These are phyloP conservation scores for Talaromyces piceae DNA, from an alignment of 2,329 filamentous ascomycete genomes.

Conservation along the genomic window DNA sequence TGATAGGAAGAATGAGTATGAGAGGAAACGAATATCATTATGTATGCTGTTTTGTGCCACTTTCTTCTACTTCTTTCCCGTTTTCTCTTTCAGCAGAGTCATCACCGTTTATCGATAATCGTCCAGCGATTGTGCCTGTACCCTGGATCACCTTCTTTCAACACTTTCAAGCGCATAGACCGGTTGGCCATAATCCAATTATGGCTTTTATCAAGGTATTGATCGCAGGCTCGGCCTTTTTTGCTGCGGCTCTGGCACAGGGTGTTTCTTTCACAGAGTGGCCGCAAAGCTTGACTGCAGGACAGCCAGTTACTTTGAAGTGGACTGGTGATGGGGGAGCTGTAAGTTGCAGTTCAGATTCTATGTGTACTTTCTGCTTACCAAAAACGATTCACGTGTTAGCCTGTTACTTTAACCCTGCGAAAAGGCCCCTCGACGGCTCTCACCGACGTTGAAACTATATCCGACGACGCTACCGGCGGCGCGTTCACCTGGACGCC, in stretches of 20 bases:
- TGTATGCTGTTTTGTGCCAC: neutral
- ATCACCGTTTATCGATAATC: too few relatives aligned
- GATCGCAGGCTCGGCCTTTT: conserved; percentile 39
- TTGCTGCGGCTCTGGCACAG: conserved; percentile 41
- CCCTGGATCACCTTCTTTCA: neutral
- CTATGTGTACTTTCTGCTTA: conserved; percentile 13
- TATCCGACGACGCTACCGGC: conserved; percentile 41
- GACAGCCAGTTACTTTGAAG: conserved; percentile 42
- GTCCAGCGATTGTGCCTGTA: neutral
- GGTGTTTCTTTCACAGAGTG: conserved; percentile 46
- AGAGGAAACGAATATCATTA: neutral
- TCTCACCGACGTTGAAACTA: conserved; percentile 43
- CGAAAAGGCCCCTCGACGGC: conserved; percentile 45
- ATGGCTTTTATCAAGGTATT: conserved; percentile 48
- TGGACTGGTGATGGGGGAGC: conserved; percentile 39
- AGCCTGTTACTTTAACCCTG: conserved; percentile 49
- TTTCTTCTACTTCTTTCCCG: neutral
- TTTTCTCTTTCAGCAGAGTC: too few relatives aligned
- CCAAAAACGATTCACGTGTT: neutral
- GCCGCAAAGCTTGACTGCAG: conserved; percentile 42
- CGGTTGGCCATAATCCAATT: conserved; percentile 16
- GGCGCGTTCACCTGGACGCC: conserved; percentile 48
- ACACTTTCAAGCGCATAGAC: too few relatives aligned
- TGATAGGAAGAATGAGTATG: neutral
- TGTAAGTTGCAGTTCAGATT: conserved; percentile 20